These are phyloP conservation scores for Hippophae rhamnoides DNA, from an alignment of 306 rosid genomes.

Conservation along the genomic window DNA sequence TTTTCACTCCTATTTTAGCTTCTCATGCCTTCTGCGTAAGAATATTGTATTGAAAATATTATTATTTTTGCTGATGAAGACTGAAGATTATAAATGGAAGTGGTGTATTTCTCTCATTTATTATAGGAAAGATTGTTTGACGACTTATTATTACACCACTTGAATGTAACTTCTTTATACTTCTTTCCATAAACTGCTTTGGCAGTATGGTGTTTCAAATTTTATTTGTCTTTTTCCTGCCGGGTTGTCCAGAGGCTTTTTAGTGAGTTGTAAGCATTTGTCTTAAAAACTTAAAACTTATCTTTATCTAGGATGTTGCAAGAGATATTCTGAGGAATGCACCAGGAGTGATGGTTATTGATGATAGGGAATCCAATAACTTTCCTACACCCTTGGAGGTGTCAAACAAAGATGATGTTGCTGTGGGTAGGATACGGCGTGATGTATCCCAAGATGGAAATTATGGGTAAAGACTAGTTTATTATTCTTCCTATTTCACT, in stretches of 20 bases:
- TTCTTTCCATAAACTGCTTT: too few species aligned
- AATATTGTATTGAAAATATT: too few species aligned
- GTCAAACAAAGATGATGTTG: constrained; percentile 85
- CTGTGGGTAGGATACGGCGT: constrained; percentile 85
- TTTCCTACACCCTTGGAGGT: constrained; percentile 95
- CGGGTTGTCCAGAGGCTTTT: not conserved
- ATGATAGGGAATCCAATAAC: constrained; percentile 61
- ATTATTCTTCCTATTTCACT: not conserved
- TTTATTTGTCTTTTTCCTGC: not conserved
- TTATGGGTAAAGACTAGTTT: constrained; percentile 44
- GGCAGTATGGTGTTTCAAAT: not conserved
- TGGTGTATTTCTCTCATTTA: too few species aligned
- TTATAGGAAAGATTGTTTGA: too few species aligned
- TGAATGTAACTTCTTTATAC: too few species aligned
- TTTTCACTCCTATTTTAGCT: not conserved
- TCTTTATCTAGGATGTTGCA: constrained; percentile 50
- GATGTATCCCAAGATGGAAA: constrained; percentile 86
- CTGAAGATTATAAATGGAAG: not conserved
- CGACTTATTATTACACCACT: too few species aligned
- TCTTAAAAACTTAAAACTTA: not conserved
- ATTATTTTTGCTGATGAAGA: not conserved
- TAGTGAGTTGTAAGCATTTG: not conserved
- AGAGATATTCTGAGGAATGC: constrained; percentile 73
- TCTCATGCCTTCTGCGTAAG: not conserved
- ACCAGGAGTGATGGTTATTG: constrained; percentile 82